A percentile compares a stretch with the other conserved stretches of the same genome.
Evolutionary conservation across 768 basidiomycete species (phyloP).

Genomic region (Mycena belliarum): DNA sequence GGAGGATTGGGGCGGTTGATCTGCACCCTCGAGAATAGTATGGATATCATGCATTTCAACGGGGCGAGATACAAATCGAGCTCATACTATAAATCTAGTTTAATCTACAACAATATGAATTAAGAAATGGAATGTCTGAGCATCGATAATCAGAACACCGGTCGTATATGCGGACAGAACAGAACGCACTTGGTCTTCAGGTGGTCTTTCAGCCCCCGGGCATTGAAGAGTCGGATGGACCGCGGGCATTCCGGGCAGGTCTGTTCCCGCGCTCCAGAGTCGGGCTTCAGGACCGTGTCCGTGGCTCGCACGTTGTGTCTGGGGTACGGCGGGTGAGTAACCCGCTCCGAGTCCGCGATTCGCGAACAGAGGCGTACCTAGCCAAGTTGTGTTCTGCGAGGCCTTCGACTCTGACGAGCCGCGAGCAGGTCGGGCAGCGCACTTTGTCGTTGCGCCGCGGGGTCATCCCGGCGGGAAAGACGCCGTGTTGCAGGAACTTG

Average conservation of each 20-base stretch:
- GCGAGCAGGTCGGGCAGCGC: not conserved
- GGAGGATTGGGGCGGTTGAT: no score
- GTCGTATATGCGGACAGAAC: no score
- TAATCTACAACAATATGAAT: no score
- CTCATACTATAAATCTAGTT: no score
- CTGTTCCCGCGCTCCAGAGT: not conserved
- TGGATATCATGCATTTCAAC: no score
- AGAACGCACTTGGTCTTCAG: not conserved
- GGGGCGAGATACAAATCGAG: no score
- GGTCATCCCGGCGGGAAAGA: not conserved
- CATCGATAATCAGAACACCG: no score
- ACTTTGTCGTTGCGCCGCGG: not conserved
- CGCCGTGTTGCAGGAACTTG: not conserved
- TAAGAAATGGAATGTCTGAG: no score
- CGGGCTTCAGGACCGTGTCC: not conserved
- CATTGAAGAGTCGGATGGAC: not conserved
- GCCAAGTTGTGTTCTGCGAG: not conserved
- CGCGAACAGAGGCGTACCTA: not conserved
- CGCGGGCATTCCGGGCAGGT: not conserved
- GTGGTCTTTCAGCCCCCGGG: not conserved
- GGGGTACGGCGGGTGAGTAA: not conserved
- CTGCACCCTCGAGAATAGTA: no score
- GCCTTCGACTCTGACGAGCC: not conserved
- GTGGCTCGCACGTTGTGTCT: not conserved
- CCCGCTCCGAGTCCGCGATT: not conserved